A percentile compares a stretch with the other conserved stretches of the same genome.
Conservation (phyloP, 2,329 filamentous ascomycete genomes). For the Colletotrichum karsti region DNA sequence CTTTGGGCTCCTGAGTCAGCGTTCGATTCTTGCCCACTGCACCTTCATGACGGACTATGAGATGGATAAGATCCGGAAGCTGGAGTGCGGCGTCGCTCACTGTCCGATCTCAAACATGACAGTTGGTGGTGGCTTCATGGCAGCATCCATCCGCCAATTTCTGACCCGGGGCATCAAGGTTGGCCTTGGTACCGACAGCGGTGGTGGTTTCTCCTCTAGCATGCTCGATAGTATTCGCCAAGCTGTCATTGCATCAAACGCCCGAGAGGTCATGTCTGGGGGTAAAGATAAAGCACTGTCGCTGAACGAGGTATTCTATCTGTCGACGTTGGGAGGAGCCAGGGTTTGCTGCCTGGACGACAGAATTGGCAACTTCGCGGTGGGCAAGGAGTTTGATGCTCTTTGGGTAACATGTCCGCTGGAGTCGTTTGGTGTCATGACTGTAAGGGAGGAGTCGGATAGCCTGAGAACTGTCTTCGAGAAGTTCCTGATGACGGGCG, state of each 20-base stretch:
- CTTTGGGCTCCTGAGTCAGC: conserved; percentile 61
- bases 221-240: conserved; percentile 68
- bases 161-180: conserved; percentile 67
- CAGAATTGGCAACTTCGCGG: conserved; percentile 63
- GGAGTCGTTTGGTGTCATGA: conserved; percentile 51
- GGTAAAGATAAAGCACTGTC: conserved; percentile 54
- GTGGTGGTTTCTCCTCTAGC: conserved; percentile 68
- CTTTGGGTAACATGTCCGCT: conserved; percentile 53
- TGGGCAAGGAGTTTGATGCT: conserved; percentile 71
- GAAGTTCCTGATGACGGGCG: conserved; percentile 73
- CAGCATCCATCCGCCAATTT: conserved; percentile 66
- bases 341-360: conserved; percentile 62
- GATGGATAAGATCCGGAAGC: conserved; percentile 51
- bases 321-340: conserved; percentile 70
- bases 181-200: conserved; percentile 72
- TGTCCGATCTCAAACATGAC: conserved; percentile 73
- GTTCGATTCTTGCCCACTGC: conserved; percentile 73
- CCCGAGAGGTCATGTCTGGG: conserved; percentile 49
- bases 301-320: conserved; percentile 63
- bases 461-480: conserved; percentile 58
- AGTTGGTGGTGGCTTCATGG: conserved; percentile 69
- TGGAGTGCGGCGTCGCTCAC: conserved; percentile 68
- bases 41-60: conserved; percentile 69
- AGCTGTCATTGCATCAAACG: conserved; percentile 63
- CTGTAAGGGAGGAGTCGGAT: conserved; percentile 61